Percentiles rank a stretch among this genome's conserved stretches.
phyloP scores from a whole-genome alignment of 2,329 filamentous ascomycete genomes.

The Grosmannia penicillata region DNA sequence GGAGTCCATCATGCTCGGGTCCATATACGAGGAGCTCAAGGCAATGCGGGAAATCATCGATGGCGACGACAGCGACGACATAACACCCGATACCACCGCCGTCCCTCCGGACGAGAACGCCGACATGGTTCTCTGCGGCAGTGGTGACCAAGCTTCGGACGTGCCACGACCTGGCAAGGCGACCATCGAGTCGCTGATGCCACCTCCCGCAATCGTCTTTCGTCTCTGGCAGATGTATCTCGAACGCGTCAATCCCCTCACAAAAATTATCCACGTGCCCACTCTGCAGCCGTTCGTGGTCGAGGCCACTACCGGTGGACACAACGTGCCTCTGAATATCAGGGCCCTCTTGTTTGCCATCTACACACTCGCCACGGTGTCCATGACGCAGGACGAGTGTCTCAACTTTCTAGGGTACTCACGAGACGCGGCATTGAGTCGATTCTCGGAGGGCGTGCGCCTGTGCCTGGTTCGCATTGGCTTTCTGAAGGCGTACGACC shows the following conservation, averaged over 20 bases:
- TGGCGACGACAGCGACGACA: conserved; percentile 31
- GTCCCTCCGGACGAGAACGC: conserved; percentile 35
- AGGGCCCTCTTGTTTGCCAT: conserved; percentile 52
- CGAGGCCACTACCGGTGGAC: conserved; percentile 42
- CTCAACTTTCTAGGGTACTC: conserved; percentile 33
- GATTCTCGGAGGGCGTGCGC: conserved; percentile 36
- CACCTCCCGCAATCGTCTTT: conserved; percentile 50
- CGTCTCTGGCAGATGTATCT: conserved; percentile 62
- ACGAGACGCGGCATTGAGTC: conserved; percentile 32
- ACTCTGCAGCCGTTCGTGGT: conserved; percentile 51
- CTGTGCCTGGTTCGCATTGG: conserved; percentile 33
- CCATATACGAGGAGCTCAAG: conserved; percentile 41
- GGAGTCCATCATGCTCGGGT: conserved; percentile 39
- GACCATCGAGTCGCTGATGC: conserved; percentile 39
- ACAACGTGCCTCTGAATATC: conserved; percentile 38
- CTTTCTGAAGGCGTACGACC: conserved; percentile 44
- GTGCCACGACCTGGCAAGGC: too few relatives aligned
- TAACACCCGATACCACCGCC: conserved; percentile 28
- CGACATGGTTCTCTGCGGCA: conserved; percentile 29
- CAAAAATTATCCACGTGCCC: conserved; percentile 59
- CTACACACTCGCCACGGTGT: conserved; percentile 44
- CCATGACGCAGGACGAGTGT: conserved; percentile 41
- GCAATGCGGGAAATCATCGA: conserved; percentile 46
- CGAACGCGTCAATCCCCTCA: conserved; percentile 59
- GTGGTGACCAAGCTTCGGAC: neutral